Percentiles rank a stretch among this genome's conserved stretches.
phyloP scores from a whole-genome alignment of 768 basidiomycete species.

The Kwoniella pini region DNA sequence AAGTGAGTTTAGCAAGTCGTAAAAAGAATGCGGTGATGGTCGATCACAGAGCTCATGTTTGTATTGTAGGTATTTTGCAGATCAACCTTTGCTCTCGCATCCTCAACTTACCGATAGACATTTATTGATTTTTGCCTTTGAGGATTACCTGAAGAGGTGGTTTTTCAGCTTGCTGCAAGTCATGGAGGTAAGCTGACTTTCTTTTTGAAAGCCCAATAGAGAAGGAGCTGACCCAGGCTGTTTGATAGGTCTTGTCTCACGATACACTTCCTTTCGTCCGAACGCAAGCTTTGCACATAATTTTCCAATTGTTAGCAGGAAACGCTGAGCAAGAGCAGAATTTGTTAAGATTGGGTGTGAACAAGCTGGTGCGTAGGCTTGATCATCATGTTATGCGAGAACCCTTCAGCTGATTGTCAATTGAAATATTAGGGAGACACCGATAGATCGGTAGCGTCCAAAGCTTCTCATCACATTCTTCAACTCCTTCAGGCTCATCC shows the following conservation, averaged over 20 bases:
- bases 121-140: slow-evolving; percentile 83
- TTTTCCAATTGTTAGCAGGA: slow-evolving; percentile 75
- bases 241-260: slow-evolving; percentile 67
- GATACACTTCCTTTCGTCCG: slow-evolving; percentile 87
- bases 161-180: slow-evolving; percentile 89
- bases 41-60: too few species aligned
- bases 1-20: too few species aligned
- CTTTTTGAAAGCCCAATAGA: too few species aligned
- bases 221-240: background rate
- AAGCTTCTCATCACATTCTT: slow-evolving; percentile 84
- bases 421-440: slow-evolving; percentile 71
- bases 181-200: slow-evolving; percentile 66
- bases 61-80: slow-evolving; percentile 75
- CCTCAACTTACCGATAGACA: slow-evolving; percentile 68
- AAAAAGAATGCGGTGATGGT: too few species aligned
- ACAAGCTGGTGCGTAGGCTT: slow-evolving; percentile 72
- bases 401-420: background rate
- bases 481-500: slow-evolving; percentile 88
- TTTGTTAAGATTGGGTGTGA: slow-evolving; percentile 82
- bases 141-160: slow-evolving; percentile 97
- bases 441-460: slow-evolving; percentile 81
- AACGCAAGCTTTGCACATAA: slow-evolving; percentile 74
- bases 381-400: background rate
- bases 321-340: slow-evolving; percentile 99
- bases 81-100: slow-evolving; percentile 70